Conservation (phyloP, 2,329 filamentous ascomycete species). For the Podosphaera xanthii region DNA sequence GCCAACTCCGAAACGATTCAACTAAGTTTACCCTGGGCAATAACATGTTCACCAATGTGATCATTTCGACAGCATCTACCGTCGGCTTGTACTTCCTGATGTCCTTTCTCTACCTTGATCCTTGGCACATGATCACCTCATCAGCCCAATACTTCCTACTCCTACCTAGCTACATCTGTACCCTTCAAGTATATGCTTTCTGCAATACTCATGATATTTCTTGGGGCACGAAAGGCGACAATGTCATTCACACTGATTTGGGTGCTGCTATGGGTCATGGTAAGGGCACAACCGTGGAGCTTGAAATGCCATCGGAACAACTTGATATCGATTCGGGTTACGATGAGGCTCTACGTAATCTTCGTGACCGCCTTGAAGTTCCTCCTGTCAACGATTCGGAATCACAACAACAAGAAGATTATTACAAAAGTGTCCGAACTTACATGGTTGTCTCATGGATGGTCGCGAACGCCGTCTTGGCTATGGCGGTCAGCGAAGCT, state of each 20-base stretch:
- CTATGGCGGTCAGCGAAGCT: conserved; percentile 77
- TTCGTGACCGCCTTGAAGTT: conserved; percentile 80
- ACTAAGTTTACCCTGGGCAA: conserved; percentile 41
- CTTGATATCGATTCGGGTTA: conserved; percentile 96
- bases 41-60: conserved; percentile 86
- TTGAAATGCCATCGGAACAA: conserved; percentile 96
- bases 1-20: conserved; percentile 37
- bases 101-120: conserved; percentile 89
- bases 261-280: conserved; percentile 63
- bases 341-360: conserved; percentile 86
- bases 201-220: conserved; percentile 98
- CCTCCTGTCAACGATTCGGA: conserved; percentile 38
- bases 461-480: conserved; percentile 71
- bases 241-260: conserved; percentile 78
- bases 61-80: conserved; percentile 73
- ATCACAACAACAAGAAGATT: conserved; percentile 82
- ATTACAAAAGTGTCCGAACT: conserved; percentile 89
- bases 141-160: conserved; percentile 81
- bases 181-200: conserved; percentile 92
- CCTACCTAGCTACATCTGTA: conserved; percentile 86
- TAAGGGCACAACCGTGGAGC: conserved; percentile 53
- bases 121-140: conserved; percentile 97
- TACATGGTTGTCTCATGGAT: conserved; percentile 98
- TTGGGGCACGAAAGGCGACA: conserved; percentile 98
- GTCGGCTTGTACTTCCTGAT: conserved; percentile 89